Percentiles rank a stretch among this genome's conserved stretches.
phyloP scores from a whole-genome alignment of 1,284 basidiomycete species.

The Rhodotorula sp. region DNA sequence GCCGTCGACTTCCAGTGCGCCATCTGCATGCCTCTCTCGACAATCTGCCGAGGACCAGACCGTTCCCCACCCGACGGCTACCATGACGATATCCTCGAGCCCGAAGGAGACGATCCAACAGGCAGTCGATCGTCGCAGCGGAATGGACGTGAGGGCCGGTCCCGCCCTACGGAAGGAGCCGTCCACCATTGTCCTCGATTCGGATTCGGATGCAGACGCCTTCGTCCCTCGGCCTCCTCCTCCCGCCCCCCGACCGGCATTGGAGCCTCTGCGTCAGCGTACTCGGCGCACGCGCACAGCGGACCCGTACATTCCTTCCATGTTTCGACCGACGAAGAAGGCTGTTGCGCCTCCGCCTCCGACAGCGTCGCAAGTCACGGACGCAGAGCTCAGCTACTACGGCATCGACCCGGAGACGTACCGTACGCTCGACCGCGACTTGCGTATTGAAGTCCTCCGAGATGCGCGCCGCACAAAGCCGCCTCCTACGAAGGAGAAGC shows the following conservation, averaged over 20 bases:
- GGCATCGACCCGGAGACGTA: slow-evolving; percentile 34
- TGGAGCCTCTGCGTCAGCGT: background rate
- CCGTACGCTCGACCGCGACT: slow-evolving; percentile 4
- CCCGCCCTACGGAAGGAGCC: background rate
- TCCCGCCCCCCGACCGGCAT: too few relatives aligned
- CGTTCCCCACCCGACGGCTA: background rate
- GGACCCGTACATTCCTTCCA: slow-evolving; percentile 19
- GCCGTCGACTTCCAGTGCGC: background rate
- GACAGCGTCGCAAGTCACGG: slow-evolving; percentile 7
- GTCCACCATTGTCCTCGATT: slow-evolving; percentile 1
- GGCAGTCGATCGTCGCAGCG: background rate
- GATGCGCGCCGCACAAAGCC: slow-evolving; percentile 12
- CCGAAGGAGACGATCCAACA: background rate
- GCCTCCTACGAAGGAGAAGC: background rate
- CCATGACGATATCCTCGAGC: background rate
- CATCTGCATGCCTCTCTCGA: background rate
- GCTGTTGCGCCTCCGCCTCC: background rate
- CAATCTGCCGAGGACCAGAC: background rate
- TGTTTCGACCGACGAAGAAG: slow-evolving; percentile 12
- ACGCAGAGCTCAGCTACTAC: slow-evolving; percentile 23
- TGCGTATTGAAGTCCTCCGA: slow-evolving; percentile 17
- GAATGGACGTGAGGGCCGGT: background rate
- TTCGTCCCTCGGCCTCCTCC: background rate
- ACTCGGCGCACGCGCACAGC: background rate
- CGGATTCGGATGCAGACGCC: slow-evolving; percentile 4